Evolutionary conservation across 2,329 filamentous ascomycete species (phyloP), one percentile per base, ranked within the genome.

Genomic region (Penicillium glabrum): DNA sequence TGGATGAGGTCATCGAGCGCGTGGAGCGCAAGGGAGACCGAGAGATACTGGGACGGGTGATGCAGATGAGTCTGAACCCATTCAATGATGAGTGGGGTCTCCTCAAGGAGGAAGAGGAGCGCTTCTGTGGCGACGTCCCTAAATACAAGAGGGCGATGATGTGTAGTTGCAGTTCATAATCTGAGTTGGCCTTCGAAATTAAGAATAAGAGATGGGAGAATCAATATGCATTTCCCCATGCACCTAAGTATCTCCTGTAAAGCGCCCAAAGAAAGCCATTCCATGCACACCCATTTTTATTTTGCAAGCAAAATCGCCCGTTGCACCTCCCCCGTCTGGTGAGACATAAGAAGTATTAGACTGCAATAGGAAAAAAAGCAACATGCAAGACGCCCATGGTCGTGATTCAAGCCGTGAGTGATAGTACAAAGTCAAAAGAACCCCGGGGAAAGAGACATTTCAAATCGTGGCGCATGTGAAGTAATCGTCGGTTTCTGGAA

Each of bases 1-100:
- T 99, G 21, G 93, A 98, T 71, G 95, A 99, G 74, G 74, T 99
- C 14, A 98, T 99, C 63, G 85, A 89, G 46, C 84, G 91, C 10
- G 93, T 98, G 0, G 91, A 98, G 74, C 90, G 90, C 71, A 86
- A 88, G 51, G 86, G 87, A 2, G 93, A 99, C 68, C 82, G 90
- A 54, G 88, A 92, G 9, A 87, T 98, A 35, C 73, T 99, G 45
- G 80, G 84, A 13, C 82, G 88, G 29, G 82, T 95, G 24, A 91
- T 96, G 88, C 85, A 91, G 45, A 89, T 98, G 87, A 85, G 87
- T 2, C 77, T 93, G 41, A 81, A 91, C 67, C 95, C 95, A 0
- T 99, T 97, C 68, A 83, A 91, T 56, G 93, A 98, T 75, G 79
- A 46, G 68, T 81, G 66, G 75, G 76, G 61, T 80, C 83, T 79